A percentile compares a stretch with the other conserved stretches of the same genome.
phyloP scores from a whole-genome alignment of 2,329 filamentous ascomycete genomes.

The Seiridium unicorne region DNA sequence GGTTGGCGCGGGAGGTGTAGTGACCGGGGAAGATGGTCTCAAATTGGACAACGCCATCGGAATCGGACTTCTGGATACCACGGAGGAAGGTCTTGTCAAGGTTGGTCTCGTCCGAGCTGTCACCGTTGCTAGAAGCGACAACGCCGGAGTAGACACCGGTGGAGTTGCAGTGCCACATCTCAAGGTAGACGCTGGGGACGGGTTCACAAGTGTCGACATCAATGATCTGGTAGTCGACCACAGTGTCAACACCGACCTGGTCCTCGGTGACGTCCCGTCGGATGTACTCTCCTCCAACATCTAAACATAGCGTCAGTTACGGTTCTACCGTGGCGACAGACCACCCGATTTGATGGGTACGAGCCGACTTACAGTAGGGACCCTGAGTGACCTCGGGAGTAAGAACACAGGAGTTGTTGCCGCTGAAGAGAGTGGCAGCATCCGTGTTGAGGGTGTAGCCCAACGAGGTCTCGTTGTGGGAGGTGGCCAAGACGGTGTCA shows the following conservation, averaged over 20 bases:
- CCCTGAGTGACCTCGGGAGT: conserved; percentile 52
- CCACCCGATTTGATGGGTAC: neutral
- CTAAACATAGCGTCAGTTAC: conserved; percentile 14
- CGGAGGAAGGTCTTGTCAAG: conserved; percentile 38
- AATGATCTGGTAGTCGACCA: conserved; percentile 51
- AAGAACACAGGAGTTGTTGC: conserved; percentile 45
- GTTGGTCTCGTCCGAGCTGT: conserved; percentile 36
- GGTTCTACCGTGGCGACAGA: neutral
- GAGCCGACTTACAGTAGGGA: conserved; percentile 42
- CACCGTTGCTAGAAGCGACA: conserved; percentile 34
- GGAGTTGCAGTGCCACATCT: conserved; percentile 46
- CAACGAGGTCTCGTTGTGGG: conserved; percentile 28
- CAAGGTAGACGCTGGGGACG: conserved; percentile 45
- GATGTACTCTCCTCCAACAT: conserved; percentile 49
- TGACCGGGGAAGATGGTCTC: conserved; percentile 43
- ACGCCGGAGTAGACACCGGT: conserved; percentile 50
- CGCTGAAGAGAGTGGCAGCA: conserved; percentile 35
- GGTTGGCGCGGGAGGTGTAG: conserved; percentile 41
- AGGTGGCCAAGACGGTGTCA: conserved; percentile 17
- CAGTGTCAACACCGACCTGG: conserved; percentile 45
- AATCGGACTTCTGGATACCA: conserved; percentile 37
- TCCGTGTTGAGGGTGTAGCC: conserved; percentile 32
- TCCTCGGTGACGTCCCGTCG: conserved; percentile 45
- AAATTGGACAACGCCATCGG: conserved; percentile 40
- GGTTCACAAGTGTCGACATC: conserved; percentile 53